Percentiles rank a stretch among this genome's conserved stretches.
phyloP scores from a whole-genome alignment of 1,284 basidiomycete species.

The Cystobasidium sp. region DNA sequence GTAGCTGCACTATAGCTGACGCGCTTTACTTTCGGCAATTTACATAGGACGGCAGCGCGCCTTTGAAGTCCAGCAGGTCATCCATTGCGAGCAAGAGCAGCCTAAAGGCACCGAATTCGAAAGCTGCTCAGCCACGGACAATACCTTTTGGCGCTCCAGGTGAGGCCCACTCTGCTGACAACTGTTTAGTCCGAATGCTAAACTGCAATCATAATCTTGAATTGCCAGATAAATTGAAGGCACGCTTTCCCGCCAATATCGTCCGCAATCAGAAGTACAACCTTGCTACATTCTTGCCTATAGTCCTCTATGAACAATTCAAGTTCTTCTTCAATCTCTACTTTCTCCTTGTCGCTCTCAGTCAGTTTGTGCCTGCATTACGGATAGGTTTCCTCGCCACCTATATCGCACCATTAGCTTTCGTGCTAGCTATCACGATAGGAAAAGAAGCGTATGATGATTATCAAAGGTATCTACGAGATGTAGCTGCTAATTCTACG shows the following conservation, averaged over 20 bases:
- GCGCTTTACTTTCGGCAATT: background rate
- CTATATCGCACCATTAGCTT: constrained; percentile 93
- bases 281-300: constrained; percentile 86
- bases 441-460: constrained; percentile 99
- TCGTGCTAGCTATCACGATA: constrained; percentile 93
- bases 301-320: constrained; percentile 99
- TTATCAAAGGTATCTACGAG: constrained; percentile 87
- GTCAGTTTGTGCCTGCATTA: constrained; percentile 92
- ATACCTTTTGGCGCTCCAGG: constrained; percentile 76
- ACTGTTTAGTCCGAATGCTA: constrained; percentile 2
- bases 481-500: constrained; percentile 91
- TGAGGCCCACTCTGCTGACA: constrained; percentile 55
- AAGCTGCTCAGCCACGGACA: constrained; percentile 72
- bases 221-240: constrained; percentile 67
- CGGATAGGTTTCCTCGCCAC: constrained; percentile 97
- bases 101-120: constrained; percentile 25
- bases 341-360: constrained; percentile 93
- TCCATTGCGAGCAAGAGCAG: constrained; percentile 14
- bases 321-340: constrained; percentile 99
- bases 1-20: constrained; percentile 24
- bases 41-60: constrained; percentile 3
- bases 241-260: constrained; percentile 69
- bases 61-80: constrained; percentile 12
- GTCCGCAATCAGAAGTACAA: constrained; percentile 99
- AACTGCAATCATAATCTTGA: constrained; percentile 28